A percentile compares a stretch with the other conserved stretches of the same genome.
Conservation (phyloP, 495 filamentous ascomycete species). For the Darksidea phi region DNA sequence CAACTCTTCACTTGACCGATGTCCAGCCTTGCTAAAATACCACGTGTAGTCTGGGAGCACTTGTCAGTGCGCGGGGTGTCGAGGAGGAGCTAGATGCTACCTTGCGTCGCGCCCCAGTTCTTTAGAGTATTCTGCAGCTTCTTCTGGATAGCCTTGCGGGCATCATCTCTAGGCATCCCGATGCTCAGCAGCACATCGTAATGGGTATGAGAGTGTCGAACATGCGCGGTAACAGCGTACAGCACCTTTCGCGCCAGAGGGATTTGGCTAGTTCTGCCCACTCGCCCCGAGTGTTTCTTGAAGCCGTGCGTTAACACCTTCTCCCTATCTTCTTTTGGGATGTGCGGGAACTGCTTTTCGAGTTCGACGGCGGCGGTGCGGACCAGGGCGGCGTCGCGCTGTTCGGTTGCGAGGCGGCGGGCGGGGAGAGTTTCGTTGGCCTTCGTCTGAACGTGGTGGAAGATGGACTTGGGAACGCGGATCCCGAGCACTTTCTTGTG, state of each 20-base stretch:
- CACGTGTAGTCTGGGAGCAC: no score
- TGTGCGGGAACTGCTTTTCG: constrained; percentile 44
- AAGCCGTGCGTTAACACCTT: constrained; percentile 49
- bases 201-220: constrained; percentile 51
- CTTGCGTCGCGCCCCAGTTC: constrained; percentile 37
- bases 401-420: constrained; percentile 31
- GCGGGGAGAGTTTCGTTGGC: constrained; percentile 37
- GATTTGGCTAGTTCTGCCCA: constrained; percentile 47
- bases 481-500: constrained; percentile 44
- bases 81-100: constrained; percentile 10
- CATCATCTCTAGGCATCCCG: constrained; percentile 62
- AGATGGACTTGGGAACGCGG: constrained; percentile 49
- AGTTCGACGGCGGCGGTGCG: constrained; percentile 45
- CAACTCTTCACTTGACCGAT: no score
- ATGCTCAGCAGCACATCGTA: constrained; percentile 50
- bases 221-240: constrained; percentile 53
- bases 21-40: no score
- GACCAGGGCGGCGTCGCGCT: constrained; percentile 46
- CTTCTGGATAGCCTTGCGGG: constrained; percentile 45
- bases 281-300: constrained; percentile 52
- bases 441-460: constrained; percentile 44
- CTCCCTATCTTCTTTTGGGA: constrained; percentile 47
- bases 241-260: constrained; percentile 45
- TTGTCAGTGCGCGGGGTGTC: no score
- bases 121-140: constrained; percentile 45